Evolutionary conservation across 768 basidiomycete genomes (phyloP), one percentile per base, ranked within the genome.

Genomic region (Kwoniella sp.): DNA sequence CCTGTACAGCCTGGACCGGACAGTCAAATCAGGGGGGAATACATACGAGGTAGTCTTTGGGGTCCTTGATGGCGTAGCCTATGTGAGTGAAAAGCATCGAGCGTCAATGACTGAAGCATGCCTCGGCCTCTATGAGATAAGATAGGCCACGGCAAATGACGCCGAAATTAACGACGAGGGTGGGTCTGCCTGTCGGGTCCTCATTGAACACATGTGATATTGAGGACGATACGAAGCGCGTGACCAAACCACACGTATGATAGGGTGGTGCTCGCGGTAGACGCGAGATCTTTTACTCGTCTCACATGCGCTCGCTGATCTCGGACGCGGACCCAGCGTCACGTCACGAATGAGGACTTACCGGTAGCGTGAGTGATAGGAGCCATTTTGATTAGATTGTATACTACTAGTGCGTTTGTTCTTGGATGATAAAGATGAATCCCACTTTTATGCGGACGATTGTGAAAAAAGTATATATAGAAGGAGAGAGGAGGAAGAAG

Each of bases 11-110:
- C n/a, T n/a, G n/a, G n/a, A n/a, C n/a, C n/a, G n/a, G n/a, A n/a
- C n/a, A n/a, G n/a, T n/a, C n/a, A 37, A 37, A 37, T 7, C 34
- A 37, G 34, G 7, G 13, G 13, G 38, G 26, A 28, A 48, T 15
- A 71, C 75, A 52, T 30, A 76, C 75, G n/a, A 72, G 64, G 74
- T 74, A 78, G 61, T 80, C 65, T 66, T 80, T 80, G 60, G 72
- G 75, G 69, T 80, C 77, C 60, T 48, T 59, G 69, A 77, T 72
- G 56, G 76, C 73, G 69, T 77, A 77, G 34, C 76, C 76, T 77
- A 45, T 4, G 23, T 29, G 23, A 23, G 15, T 28, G 25, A 45
- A 9, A 56, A 53, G 50, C 55, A 55, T 38, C 28, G 5, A 47
- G 17, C 25, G 7, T 53, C 26, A 55, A n/a, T 12, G 37, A 29